Conservation (phyloP, 2,329 filamentous ascomycete species). For the Bipolaris bicolor region DNA sequence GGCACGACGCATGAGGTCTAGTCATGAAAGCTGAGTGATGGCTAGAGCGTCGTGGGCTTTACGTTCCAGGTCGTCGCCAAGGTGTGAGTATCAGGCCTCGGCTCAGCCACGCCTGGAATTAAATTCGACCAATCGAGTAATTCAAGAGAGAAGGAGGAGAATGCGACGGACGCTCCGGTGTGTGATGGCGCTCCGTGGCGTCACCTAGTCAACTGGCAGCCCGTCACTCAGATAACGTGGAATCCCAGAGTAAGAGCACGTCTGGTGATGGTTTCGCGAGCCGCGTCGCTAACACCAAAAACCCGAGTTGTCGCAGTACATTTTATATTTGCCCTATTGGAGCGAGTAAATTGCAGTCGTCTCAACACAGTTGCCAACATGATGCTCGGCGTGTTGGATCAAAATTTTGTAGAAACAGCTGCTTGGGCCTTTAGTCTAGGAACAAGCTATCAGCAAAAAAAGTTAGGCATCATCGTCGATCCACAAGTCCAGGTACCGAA, state of each 20-base stretch:
- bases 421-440: background rate
- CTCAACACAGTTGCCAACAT: conserved; percentile 1
- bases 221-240: conserved; percentile 4
- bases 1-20: conserved; percentile 9
- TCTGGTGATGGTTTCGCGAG: background rate
- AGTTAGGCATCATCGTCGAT: background rate
- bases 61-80: background rate
- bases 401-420: background rate
- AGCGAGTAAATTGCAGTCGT: background rate
- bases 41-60: conserved; percentile 7
- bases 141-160: background rate
- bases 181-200: conserved; percentile 6
- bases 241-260: conserved; percentile 8
- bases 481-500: background rate
- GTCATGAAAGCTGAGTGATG: conserved; percentile 5
- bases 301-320: background rate
- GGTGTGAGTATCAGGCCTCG: conserved; percentile 7
- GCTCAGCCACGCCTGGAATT: background rate
- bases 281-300: background rate
- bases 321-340: background rate
- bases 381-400: background rate
- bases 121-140: conserved; percentile 8
- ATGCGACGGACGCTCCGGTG: conserved; percentile 16
- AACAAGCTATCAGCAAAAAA: background rate
- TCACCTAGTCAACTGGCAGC: conserved; percentile 15